These are phyloP conservation scores for Cadophora luteo-olivacea DNA, from an alignment of 2,329 filamentous ascomycete genomes.

Conservation along the genomic window DNA sequence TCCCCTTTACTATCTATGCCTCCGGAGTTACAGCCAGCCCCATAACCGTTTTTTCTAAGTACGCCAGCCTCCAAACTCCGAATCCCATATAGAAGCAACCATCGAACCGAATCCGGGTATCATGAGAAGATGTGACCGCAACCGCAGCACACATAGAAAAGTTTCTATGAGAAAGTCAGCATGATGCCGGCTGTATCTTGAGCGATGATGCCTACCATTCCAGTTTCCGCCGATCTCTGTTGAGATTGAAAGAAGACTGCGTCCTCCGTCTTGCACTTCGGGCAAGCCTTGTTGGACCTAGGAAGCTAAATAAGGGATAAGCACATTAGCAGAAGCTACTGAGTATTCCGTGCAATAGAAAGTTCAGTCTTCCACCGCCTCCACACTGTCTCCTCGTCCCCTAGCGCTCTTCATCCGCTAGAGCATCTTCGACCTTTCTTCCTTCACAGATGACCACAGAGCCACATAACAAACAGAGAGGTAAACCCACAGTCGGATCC, in stretches of 20 bases:
- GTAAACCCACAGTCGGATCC: constrained; percentile 93
- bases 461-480: constrained; percentile 57
- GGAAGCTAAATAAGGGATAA: constrained; percentile 74
- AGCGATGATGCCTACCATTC: constrained; percentile 76
- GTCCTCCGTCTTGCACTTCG: constrained; percentile 83
- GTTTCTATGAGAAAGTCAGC: constrained; percentile 65
- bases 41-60: constrained; percentile 23
- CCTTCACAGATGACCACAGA: constrained; percentile 50
- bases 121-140: constrained; percentile 87
- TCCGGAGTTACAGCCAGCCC: constrained; percentile 23
- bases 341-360: constrained; percentile 25
- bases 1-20: constrained; percentile 15
- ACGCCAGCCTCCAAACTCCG: constrained; percentile 27
- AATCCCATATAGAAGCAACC: constrained; percentile 19
- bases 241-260: constrained; percentile 99
- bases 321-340: constrained; percentile 47
- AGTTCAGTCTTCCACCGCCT: constrained; percentile 26
- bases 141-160: constrained; percentile 92
- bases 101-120: constrained; percentile 32
- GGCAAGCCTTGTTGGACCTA: constrained; percentile 84
- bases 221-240: constrained; percentile 93
- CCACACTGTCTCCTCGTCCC: constrained; percentile 7
- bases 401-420: constrained; percentile 23
- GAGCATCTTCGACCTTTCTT: constrained; percentile 19
- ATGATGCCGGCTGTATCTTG: neutral